Conservation (phyloP, 2,329 filamentous ascomycete genomes). For the Colletotrichum plurivorum region DNA sequence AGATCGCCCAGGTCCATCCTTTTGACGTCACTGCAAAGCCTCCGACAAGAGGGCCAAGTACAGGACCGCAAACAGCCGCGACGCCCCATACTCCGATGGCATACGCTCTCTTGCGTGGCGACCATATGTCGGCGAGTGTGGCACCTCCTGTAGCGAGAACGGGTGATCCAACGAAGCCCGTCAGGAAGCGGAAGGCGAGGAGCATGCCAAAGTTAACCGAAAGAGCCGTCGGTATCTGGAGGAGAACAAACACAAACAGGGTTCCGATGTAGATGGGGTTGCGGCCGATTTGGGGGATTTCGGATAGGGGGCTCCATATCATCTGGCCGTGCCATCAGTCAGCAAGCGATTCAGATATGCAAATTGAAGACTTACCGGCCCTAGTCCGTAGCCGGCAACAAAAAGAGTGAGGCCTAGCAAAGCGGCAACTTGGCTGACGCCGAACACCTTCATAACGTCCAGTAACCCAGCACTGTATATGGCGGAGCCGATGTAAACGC, state of each 20-base stretch:
- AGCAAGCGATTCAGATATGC: not conserved
- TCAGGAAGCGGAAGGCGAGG: constrained; percentile 32
- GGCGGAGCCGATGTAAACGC: constrained; percentile 34
- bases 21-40: constrained; percentile 34
- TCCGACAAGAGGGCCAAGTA: constrained; percentile 23
- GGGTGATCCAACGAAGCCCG: constrained; percentile 36
- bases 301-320: constrained; percentile 41
- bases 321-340: constrained; percentile 13
- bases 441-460: constrained; percentile 25
- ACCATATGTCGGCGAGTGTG: constrained; percentile 36
- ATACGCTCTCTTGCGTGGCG: constrained; percentile 34
- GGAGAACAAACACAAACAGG: constrained; percentile 27
- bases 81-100: constrained; percentile 26
- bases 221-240: constrained; percentile 23
- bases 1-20: constrained; percentile 46
- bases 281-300: constrained; percentile 41
- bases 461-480: constrained; percentile 28
- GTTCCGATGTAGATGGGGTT: constrained; percentile 41
- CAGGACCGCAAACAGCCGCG: constrained; percentile 27
- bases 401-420: constrained; percentile 30
- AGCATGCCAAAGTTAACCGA: constrained; percentile 30
- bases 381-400: constrained; percentile 33
- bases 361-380: constrained; percentile 8
- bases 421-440: constrained; percentile 19
- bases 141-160: constrained; percentile 36